Evolutionary conservation across 1,139 yeast genomes (phyloP).

Genomic region (Candida sojae): DNA sequence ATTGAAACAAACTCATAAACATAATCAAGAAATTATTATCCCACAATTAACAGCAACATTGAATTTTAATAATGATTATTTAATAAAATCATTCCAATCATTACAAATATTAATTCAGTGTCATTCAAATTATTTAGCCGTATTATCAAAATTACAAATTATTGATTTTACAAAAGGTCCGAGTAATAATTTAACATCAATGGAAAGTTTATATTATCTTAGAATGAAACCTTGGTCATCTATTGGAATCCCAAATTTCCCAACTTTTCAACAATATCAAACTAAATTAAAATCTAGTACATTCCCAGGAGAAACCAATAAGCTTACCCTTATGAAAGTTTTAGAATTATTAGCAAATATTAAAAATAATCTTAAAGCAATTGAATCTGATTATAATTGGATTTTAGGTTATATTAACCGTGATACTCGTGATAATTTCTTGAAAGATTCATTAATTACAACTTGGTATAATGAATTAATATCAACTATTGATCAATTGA

Average conservation of each 20-base stretch:
- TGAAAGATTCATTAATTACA: constrained; percentile 14
- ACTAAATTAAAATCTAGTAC: constrained; percentile 7
- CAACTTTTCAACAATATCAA: constrained; percentile 43
- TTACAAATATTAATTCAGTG: constrained; percentile 35
- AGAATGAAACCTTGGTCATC: constrained; percentile 84
- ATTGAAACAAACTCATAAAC: constrained; percentile 24
- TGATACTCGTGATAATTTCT: constrained; percentile 20
- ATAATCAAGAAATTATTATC: constrained; percentile 19
- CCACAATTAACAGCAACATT: constrained; percentile 25
- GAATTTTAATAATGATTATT: constrained; percentile 19
- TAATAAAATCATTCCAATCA: constrained; percentile 36
- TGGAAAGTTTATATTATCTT: constrained; percentile 58
- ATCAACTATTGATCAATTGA: constrained; percentile 6
- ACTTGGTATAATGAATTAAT: constrained; percentile 13
- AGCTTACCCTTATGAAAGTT: constrained; percentile 11
- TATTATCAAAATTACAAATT: constrained; percentile 25
- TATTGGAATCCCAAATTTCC: constrained; percentile 75
- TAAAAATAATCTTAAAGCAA: constrained; percentile 18
- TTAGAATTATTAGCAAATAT: constrained; percentile 14
- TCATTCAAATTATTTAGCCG: constrained; percentile 21
- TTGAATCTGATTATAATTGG: constrained; percentile 14
- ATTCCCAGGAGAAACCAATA: constrained; percentile 8
- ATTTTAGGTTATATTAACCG: constrained; percentile 14
- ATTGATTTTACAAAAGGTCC: constrained; percentile 38
- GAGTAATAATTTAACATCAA: constrained; percentile 36